Evolutionary conservation across 1,139 yeast genomes (phyloP).

Genomic region (Yamadazyma diddensiae): DNA sequence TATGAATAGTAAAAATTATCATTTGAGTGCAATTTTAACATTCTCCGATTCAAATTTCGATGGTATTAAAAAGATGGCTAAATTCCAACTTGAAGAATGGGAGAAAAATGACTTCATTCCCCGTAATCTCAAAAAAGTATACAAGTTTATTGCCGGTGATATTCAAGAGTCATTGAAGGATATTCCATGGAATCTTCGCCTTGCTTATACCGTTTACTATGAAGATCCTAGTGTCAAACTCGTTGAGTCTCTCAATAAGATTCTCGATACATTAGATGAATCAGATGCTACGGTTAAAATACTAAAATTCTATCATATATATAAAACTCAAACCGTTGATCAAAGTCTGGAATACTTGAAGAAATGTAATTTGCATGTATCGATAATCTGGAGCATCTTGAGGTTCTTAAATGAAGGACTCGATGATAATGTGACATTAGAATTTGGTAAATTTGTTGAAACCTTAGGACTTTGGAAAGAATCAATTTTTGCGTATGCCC

Average conservation of each 20-base stretch:
- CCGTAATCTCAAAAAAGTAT: slow-evolving; percentile 50
- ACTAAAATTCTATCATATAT: slow-evolving; percentile 19
- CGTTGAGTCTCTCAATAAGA: slow-evolving; percentile 20
- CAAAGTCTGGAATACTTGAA: slow-evolving; percentile 10
- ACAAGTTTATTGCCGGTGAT: slow-evolving; percentile 64
- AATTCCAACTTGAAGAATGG: slow-evolving; percentile 69
- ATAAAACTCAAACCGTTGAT: slow-evolving; percentile 6
- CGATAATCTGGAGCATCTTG: slow-evolving; percentile 56
- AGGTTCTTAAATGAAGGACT: slow-evolving; percentile 32
- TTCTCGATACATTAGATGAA: slow-evolving; percentile 20
- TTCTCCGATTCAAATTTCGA: slow-evolving; percentile 68
- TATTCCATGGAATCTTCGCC: slow-evolving; percentile 57
- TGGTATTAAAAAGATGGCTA: slow-evolving; percentile 53
- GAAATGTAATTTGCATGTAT: slow-evolving; percentile 19
- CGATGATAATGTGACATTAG: slow-evolving; percentile 41
- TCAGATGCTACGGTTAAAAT: slow-evolving; percentile 20
- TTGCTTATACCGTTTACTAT: slow-evolving; percentile 61
- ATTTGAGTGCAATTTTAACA: slow-evolving; percentile 69
- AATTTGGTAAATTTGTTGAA: slow-evolving; percentile 55
- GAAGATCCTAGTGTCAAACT: slow-evolving; percentile 32
- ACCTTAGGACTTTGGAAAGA: slow-evolving; percentile 52
- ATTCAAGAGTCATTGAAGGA: slow-evolving; percentile 37
- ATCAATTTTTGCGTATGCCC: slow-evolving; percentile 59
- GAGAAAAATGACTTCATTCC: slow-evolving; percentile 49
- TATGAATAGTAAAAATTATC: slow-evolving; percentile 55